Evolutionary conservation across 352 stramenopile species (phyloP).

Genomic region (Phytopythium montanum): DNA sequence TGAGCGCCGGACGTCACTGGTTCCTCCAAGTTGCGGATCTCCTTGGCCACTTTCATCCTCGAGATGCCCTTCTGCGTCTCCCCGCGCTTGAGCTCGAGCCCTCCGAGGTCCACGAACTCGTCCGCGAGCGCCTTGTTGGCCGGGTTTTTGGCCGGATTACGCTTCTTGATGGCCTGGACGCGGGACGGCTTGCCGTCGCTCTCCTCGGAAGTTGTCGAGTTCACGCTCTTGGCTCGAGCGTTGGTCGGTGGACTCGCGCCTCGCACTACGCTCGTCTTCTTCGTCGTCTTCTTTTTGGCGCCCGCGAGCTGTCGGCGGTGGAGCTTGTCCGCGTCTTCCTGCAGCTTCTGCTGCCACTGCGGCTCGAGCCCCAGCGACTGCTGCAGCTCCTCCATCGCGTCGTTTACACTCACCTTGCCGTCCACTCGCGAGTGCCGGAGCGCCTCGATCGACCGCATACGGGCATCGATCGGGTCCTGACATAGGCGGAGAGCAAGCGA

Average conservation of each 20-base stretch:
- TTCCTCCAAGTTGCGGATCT: slow-evolving; percentile 24
- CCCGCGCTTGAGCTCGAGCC: slow-evolving; percentile 24
- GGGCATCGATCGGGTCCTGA: slow-evolving; percentile 37
- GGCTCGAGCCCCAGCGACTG: slow-evolving; percentile 50
- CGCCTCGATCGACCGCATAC: slow-evolving; percentile 30
- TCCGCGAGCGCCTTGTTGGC: slow-evolving; percentile 35
- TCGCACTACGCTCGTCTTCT: not conserved
- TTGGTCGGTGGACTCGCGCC: slow-evolving; percentile 1
- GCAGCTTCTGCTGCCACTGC: slow-evolving; percentile 45
- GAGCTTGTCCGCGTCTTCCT: slow-evolving; percentile 34
- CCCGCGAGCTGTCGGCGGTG: slow-evolving; percentile 24
- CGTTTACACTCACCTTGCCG: slow-evolving; percentile 36
- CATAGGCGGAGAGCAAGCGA: slow-evolving; percentile 1
- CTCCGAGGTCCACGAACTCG: slow-evolving; percentile 42
- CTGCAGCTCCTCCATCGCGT: slow-evolving; percentile 54
- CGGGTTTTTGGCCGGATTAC: slow-evolving; percentile 30
- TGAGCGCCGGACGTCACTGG: slow-evolving; percentile 27
- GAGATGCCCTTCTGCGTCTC: slow-evolving; percentile 36
- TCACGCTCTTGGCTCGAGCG: not conserved
- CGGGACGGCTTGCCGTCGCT: slow-evolving; percentile 8
- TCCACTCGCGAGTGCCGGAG: slow-evolving; percentile 37
- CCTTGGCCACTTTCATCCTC: slow-evolving; percentile 36
- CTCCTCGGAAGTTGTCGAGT: not conserved
- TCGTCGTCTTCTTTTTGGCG: slow-evolving; percentile 14
- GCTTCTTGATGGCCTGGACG: slow-evolving; percentile 26